phyloP scores from a whole-genome alignment of 768 basidiomycete genomes.

The Mrakia frigida region DNA sequence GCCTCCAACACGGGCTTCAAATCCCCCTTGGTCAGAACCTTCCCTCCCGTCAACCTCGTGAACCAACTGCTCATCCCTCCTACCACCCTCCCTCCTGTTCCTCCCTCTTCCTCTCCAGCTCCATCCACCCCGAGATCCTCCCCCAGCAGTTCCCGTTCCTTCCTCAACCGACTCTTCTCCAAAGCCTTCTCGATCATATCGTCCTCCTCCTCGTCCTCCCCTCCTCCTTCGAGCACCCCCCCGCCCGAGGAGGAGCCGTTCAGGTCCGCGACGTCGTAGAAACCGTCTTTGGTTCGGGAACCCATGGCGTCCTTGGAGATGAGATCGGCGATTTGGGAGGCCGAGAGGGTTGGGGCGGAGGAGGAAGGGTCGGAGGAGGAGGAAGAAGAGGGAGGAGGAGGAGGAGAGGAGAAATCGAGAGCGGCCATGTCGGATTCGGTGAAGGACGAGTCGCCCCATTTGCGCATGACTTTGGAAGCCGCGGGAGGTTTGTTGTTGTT shows the following conservation, averaged over 20 bases:
- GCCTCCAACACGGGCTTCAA: conserved; percentile 79
- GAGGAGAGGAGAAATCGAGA: conserved; percentile 73
- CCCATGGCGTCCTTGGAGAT: conserved; percentile 56
- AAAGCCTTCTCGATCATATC: conserved; percentile 39
- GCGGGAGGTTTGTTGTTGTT: conserved; percentile 49
- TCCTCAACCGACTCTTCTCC: conserved; percentile 34
- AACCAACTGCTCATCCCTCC: conserved; percentile 46
- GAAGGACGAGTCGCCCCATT: conserved; percentile 74
- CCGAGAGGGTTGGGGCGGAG: not conserved
- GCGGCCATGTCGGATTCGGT: conserved; percentile 86
- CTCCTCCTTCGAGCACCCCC: conserved; percentile 45
- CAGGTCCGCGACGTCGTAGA: conserved; percentile 78
- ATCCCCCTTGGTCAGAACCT: conserved; percentile 73
- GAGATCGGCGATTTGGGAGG: conserved; percentile 37
- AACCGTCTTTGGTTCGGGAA: conserved; percentile 60
- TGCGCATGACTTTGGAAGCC: conserved; percentile 66
- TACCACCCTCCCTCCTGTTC: not conserved
- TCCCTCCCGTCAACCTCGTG: conserved; percentile 73
- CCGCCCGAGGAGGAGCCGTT: conserved; percentile 63
- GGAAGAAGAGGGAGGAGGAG: conserved; percentile 52
- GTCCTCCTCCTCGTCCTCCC: conserved; percentile 36
- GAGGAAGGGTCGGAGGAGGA: not conserved
- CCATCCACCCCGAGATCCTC: not conserved
- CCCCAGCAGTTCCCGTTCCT: conserved; percentile 9
- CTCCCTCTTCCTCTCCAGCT: not conserved